Evolutionary conservation across 139 green algal genomes (phyloP).

Genomic region (Chlamydomonas incerta): DNA sequence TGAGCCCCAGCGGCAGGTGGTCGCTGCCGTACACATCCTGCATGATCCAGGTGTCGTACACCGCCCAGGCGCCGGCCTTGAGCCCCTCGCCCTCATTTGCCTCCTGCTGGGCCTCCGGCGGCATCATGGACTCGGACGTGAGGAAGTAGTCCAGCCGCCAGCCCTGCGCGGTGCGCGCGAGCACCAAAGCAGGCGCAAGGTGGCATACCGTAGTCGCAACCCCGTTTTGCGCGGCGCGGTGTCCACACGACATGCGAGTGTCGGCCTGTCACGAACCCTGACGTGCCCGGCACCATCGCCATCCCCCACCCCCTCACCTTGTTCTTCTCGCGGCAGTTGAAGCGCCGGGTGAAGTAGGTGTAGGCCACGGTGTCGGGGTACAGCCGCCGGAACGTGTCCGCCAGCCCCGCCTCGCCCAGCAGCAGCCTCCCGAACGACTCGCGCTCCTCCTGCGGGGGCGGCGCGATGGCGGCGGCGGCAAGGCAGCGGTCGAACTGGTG

Average conservation of each 20-base stretch:
- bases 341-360: constrained; percentile 79
- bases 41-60: constrained; percentile 79
- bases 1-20: constrained; percentile 59
- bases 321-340: constrained; percentile 55
- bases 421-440: constrained; percentile 67
- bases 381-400: constrained; percentile 72
- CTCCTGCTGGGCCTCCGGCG: background rate
- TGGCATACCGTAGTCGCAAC: too few relatives aligned
- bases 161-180: too few relatives aligned
- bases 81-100: too few relatives aligned
- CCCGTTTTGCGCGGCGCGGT: too few relatives aligned
- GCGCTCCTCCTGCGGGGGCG: constrained; percentile 71
- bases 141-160: constrained; percentile 88
- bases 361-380: constrained; percentile 72
- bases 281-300: too few relatives aligned
- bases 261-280: too few relatives aligned
- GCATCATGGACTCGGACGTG: constrained; percentile 19
- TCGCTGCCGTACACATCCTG: constrained; percentile 64
- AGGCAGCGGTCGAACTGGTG: too few relatives aligned
- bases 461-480: background rate
- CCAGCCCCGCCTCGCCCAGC: constrained; percentile 61
- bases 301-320: constrained; percentile 51
- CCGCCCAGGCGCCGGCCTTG: background rate
- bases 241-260: too few relatives aligned
- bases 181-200: too few relatives aligned